Evolutionary conservation across 306 rosid species (phyloP).

Genomic region (Trifolium dubium): DNA sequence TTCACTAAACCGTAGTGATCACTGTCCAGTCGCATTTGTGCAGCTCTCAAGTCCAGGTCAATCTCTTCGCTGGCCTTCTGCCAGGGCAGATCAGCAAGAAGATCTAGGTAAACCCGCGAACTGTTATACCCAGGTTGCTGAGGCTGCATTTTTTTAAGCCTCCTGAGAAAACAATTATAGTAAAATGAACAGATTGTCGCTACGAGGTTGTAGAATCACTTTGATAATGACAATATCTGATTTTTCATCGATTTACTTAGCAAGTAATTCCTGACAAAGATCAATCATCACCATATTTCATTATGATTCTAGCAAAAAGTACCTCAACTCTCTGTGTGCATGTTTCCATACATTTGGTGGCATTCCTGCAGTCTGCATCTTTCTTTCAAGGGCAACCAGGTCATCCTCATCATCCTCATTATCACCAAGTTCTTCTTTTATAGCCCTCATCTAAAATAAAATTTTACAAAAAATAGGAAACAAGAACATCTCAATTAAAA

Average conservation of each 20-base stretch:
- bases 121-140: constrained; percentile 98
- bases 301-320: constrained; percentile 37
- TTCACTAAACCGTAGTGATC: constrained; percentile 93
- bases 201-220: constrained; percentile 27
- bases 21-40: constrained; percentile 81
- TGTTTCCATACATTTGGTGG: constrained; percentile 95
- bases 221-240: constrained; percentile 17
- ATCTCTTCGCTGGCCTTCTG: constrained; percentile 80
- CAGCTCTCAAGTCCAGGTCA: constrained; percentile 86
- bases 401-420: constrained; percentile 98
- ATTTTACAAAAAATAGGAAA: constrained; percentile 39
- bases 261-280: constrained; percentile 26
- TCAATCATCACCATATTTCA: constrained; percentile 23
- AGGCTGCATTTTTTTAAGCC: constrained; percentile 99
- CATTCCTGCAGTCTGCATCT: constrained; percentile 98
- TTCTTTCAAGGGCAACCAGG: constrained; percentile 82
- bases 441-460: constrained; percentile 91
- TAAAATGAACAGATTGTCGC: constrained; percentile 35
- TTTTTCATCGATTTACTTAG: constrained; percentile 6
- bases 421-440: constrained; percentile 99
- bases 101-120: constrained; percentile 91
- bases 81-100: constrained; percentile 98
- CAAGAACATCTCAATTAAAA: constrained; percentile 33
- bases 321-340: constrained; percentile 97
- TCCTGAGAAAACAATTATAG: constrained; percentile 59